These are phyloP conservation scores for Teratosphaeria nubilosa DNA, from an alignment of 2,329 filamentous ascomycete species.

Conservation along the genomic window DNA sequence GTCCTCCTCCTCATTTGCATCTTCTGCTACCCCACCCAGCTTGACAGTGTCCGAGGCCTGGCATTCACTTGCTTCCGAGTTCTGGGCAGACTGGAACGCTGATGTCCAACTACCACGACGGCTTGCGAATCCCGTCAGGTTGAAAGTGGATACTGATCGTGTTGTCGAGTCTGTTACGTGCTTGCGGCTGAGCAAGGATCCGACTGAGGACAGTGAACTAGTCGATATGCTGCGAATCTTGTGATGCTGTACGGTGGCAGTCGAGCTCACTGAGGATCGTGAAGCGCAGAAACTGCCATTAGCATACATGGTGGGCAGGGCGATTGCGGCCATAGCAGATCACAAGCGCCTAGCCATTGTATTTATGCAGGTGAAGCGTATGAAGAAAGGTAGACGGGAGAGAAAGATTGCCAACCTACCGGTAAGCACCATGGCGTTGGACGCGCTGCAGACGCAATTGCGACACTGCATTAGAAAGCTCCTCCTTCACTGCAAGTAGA, in stretches of 20 bases:
- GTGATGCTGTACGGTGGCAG: slow-evolving; percentile 17
- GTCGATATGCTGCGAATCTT: slow-evolving; percentile 18
- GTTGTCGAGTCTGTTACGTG: not conserved
- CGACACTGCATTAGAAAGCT: not conserved
- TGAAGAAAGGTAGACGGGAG: not conserved
- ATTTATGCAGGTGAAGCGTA: not conserved
- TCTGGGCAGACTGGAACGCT: slow-evolving; percentile 3
- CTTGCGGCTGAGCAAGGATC: slow-evolving; percentile 11
- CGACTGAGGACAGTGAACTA: slow-evolving; percentile 17
- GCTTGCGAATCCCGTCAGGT: slow-evolving; percentile 2
- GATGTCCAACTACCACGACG: slow-evolving; percentile 9
- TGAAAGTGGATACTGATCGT: slow-evolving; percentile 2
- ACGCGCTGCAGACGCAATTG: not conserved
- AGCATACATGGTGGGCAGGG: not conserved
- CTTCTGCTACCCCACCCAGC: slow-evolving; percentile 8
- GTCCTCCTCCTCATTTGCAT: slow-evolving; percentile 2
- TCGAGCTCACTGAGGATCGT: slow-evolving; percentile 14
- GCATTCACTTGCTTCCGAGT: slow-evolving; percentile 2
- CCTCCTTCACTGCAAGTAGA: not conserved
- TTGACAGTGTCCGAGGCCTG: not conserved
- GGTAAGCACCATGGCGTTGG: not conserved
- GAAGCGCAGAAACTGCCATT: slow-evolving; percentile 6
- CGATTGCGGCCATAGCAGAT: not conserved
- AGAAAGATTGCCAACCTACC: not conserved
- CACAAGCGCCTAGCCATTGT: not conserved